Base-by-base conservation (phyloP, 106 monocot genomes). In the Gastrodia elata region DNA sequence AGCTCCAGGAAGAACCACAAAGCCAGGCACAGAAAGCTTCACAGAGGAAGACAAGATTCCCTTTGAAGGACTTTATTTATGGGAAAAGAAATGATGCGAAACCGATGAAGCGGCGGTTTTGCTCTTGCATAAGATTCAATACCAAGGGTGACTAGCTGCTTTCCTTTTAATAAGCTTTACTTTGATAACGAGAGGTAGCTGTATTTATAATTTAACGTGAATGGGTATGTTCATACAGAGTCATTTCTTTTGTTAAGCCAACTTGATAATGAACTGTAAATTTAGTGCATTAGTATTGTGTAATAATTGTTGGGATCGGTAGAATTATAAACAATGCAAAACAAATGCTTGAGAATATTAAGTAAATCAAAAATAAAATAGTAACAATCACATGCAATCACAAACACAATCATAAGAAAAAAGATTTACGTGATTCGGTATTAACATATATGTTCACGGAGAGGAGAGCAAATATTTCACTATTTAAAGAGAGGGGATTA, bases 51-150 rank as follows among this genome's bases (percentile, higher is more conserved):
- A 64, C 81, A 46, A 81, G 75, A 16, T 77, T 87, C 11, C 49
- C 76, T 39, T 48, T 91, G 71, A 83, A 79, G 74, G 83, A 85
- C 64, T 83, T 85, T 67, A 69, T 91, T 8, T 88, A 91, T 67
- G 85, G 87, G 41, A 81, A 77, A 79, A 80, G 56, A 78, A 64
- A 78, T 8, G 70, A 72, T 69, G 32, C 30, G 2, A 71, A 78
- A 33, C 38, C 57, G 8, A 83, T 74, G 77, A 91, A 83, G 75
- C 20, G 36, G 0, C 75, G 55, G 0, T 75, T 77, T 11, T 87
- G 87, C 77, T 80, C 84, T 9, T 91, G 85, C 67, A 57, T 85
- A 40, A 83, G 84, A 59, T 77, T 85, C 49, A 71, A 71, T 76
- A 77, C 74, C 22, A 82, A 64, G 69, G 78, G 39, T 75, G 76